Evolutionary conservation across 306 rosid genomes (phyloP).

Genomic region (Acacia acuminata): DNA sequence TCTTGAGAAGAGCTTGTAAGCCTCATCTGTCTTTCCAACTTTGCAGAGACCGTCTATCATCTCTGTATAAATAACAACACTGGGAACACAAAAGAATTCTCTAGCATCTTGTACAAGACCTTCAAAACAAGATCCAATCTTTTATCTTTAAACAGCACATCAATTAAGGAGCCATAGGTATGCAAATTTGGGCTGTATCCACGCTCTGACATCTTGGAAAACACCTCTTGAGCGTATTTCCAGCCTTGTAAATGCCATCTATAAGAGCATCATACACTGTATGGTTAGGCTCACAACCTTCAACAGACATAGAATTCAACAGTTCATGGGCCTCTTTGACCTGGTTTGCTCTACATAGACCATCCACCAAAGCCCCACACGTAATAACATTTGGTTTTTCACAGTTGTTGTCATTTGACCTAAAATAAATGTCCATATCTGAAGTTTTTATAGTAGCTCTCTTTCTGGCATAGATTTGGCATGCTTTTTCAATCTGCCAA

Average conservation of each 20-base stretch:
- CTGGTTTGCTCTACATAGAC: no score
- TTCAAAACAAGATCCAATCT: slow-evolving; percentile 75
- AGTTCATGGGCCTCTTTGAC: no score
- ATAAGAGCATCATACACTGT: slow-evolving; percentile 86
- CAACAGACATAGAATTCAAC: no score
- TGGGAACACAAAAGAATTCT: slow-evolving; percentile 71
- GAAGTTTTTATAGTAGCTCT: no score
- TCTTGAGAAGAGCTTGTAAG: slow-evolving; percentile 78
- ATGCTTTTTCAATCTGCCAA: no score
- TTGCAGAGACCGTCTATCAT: slow-evolving; percentile 89
- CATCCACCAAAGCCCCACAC: no score
- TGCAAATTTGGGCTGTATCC: slow-evolving; percentile 75
- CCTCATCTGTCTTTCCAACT: slow-evolving; percentile 75
- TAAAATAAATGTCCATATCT: no score
- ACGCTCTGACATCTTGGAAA: slow-evolving; percentile 72
- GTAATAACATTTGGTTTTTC: no score
- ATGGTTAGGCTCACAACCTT: no score
- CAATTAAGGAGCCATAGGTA: slow-evolving; percentile 83
- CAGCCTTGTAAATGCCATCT: slow-evolving; percentile 83
- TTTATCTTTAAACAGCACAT: slow-evolving; percentile 70
- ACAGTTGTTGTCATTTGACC: no score
- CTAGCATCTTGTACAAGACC: slow-evolving; percentile 75
- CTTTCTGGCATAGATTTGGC: no score
- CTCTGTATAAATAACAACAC: slow-evolving; percentile 84
- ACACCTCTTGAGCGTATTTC: slow-evolving; percentile 77